Base-by-base conservation (phyloP, 140 eudicot genomes). In the Flaveria floridana region DNA sequence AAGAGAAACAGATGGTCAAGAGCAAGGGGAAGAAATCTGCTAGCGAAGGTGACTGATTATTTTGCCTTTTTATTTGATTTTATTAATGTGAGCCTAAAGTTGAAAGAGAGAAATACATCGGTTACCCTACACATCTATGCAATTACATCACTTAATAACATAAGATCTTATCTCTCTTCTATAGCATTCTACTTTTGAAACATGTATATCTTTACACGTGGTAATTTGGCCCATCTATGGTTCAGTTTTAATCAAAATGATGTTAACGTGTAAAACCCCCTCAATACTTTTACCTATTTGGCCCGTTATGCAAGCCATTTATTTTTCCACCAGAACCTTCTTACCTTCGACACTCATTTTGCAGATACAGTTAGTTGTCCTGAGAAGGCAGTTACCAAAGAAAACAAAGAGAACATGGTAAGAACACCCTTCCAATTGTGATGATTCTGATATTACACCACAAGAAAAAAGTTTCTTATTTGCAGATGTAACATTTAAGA, bases 331-430 rank as follows among this genome's bases (percentile, higher is more conserved):
- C 18, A 14, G 14, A 48, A 18, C 55, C 55, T 48, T 48, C 6
- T 23, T 23, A 23, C 25, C 19, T 25, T 61, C 41, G 9, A 6
- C 19, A 26, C 67, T 13, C 26, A 11, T 11, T 23, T 61, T 61
- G 44, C 67, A 61, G 67, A 25, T 23, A 30, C 42, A 12, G 28
- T 26, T 25, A 61, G 19, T 61, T 69, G 55, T 25, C 44, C 75
- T 19, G 64, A 37, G 37, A 87, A 81, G 61, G 64, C 72, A 44
- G 74, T 75, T 57, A 62, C 44, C 11, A 79, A 83, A 79, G 93
- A 82, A 75, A 83, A 89, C 86, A 91, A 89, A 82, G 97, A 91
- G 79, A 91, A 91, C 83, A 70, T 80, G 96, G 97, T 91, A 84
- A 39, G 48, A 6, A 46, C 20, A 10, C 15, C 50, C 14, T 0